Conservation (phyloP, 2,329 filamentous ascomycete species). For the Colletotrichum coccodes region DNA sequence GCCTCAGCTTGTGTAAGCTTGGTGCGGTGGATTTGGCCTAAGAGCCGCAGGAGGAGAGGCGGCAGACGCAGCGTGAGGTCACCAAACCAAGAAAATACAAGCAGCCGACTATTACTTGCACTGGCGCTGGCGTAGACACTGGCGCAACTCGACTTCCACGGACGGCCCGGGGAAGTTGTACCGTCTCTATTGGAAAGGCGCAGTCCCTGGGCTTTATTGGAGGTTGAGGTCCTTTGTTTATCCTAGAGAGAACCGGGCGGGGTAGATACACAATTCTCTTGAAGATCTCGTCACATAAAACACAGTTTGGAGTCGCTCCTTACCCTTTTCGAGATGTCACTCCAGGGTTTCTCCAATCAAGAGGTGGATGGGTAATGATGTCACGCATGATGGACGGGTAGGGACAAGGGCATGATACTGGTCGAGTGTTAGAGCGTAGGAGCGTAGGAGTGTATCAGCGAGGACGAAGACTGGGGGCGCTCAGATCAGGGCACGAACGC, state of each 20-base stretch:
- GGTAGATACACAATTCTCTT: constrained; percentile 2
- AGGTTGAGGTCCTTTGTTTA: neutral
- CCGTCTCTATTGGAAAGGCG: neutral
- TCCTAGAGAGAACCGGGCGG: constrained; percentile 15
- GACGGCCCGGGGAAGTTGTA: neutral
- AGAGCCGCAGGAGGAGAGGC: neutral
- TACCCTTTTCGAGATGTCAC: neutral
- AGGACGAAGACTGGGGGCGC: neutral
- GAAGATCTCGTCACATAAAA: neutral
- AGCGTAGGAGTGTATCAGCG: neutral
- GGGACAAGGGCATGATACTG: neutral
- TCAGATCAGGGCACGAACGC: neutral
- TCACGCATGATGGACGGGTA: constrained; percentile 6
- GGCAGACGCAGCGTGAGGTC: neutral
- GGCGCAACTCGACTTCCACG: neutral
- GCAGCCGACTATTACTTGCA: neutral
- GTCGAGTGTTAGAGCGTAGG: neutral
- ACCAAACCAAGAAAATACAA: neutral
- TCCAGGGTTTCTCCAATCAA: neutral
- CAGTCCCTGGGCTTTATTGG: neutral
- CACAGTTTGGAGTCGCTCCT: neutral
- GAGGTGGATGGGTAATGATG: constrained; percentile 7
- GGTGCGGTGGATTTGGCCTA: neutral
- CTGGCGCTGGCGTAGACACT: neutral
- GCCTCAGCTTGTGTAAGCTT: neutral